Conservation (phyloP, 2,329 filamentous ascomycete species). For the Aureobasidium zeae region DNA sequence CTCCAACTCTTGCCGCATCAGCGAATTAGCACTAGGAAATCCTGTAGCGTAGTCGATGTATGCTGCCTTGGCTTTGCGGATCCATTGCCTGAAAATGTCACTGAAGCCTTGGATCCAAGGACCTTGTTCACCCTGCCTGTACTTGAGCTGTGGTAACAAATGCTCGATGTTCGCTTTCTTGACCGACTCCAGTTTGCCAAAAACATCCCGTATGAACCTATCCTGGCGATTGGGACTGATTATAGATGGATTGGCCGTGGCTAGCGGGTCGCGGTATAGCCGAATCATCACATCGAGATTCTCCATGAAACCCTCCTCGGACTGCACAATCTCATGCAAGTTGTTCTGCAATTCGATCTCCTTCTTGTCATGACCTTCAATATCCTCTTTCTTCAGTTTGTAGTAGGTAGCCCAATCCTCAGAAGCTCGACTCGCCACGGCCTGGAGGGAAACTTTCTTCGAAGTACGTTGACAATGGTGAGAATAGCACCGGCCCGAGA, state of each 20-base stretch:
- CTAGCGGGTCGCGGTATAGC: conserved; percentile 76
- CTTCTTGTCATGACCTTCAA: conserved; percentile 66
- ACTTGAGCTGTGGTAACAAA: conserved; percentile 86
- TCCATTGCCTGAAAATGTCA: conserved; percentile 97
- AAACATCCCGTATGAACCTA: conserved; percentile 75
- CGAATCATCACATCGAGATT: conserved; percentile 77
- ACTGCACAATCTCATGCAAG: conserved; percentile 88
- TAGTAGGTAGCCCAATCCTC: conserved; percentile 90
- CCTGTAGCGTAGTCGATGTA: conserved; percentile 89
- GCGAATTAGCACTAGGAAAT: conserved; percentile 74
- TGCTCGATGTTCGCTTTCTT: conserved; percentile 89
- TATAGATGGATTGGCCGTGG: conserved; percentile 64
- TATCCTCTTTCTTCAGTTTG: conserved; percentile 66
- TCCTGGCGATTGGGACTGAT: conserved; percentile 68
- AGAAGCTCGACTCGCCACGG: conserved; percentile 55
- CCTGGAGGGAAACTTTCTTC: conserved; percentile 84
- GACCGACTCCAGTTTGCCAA: conserved; percentile 82
- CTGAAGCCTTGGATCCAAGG: conserved; percentile 92
- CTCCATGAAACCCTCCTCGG: conserved; percentile 83
- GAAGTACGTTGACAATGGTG: conserved; percentile 87
- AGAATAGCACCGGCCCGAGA: conserved; percentile 76
- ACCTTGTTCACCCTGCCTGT: conserved; percentile 91
- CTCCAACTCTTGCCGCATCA: conserved; percentile 74
- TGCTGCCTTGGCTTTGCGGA: conserved; percentile 77
- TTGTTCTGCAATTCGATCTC: conserved; percentile 90